Evolutionary conservation across 1,139 yeast species (phyloP), one percentile per base, ranked within the genome.

Genomic region (Geotrichum macrosporum): DNA sequence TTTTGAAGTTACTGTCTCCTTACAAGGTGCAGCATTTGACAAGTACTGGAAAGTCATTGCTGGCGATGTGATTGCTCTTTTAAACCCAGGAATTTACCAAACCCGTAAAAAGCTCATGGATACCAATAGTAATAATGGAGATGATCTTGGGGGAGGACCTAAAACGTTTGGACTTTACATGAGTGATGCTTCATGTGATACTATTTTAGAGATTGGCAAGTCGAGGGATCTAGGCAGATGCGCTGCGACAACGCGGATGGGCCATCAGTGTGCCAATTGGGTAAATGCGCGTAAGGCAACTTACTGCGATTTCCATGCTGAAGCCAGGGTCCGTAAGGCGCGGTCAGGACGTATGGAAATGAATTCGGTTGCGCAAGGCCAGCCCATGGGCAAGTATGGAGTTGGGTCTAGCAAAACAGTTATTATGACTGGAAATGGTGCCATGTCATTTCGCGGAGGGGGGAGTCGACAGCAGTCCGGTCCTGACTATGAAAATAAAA

Each of bases 141-240:
- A 45, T 5, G 36, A 45, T 9, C 45, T n/a, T n/a, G n/a, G 50
- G 6, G 59, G 59, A 65, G 66, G 32, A 77, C 33, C 38, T 2
- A 18, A 35, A 5, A 45, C 86, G 0, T 85, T 88, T 59, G 81
- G 77, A 30, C 64, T 89, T 40, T 69, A 73, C n/a, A 61, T 87
- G 3, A 74, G 71, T 40, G 77, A 76, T 47, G 72, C 71, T 22
- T 32, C 41, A 2, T 66, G 66, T 32, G 71, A 77, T 47, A 71
- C 77, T 32, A 67, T 89, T 3, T 50, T 88, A 15, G 94, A 85
- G 57, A 71, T 92, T 36, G 98, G 95, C 0, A 68, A 73, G 29
- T 71, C 87, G n/a, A 72, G 75, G 48, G 79, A 87, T 59, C 74
- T 83, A 47, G 94, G 86, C 0, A 70, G 70, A 48, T 92, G 98